Base-by-base conservation (phyloP, 345 rosid genomes). In the Moricandia moricandioides region DNA sequence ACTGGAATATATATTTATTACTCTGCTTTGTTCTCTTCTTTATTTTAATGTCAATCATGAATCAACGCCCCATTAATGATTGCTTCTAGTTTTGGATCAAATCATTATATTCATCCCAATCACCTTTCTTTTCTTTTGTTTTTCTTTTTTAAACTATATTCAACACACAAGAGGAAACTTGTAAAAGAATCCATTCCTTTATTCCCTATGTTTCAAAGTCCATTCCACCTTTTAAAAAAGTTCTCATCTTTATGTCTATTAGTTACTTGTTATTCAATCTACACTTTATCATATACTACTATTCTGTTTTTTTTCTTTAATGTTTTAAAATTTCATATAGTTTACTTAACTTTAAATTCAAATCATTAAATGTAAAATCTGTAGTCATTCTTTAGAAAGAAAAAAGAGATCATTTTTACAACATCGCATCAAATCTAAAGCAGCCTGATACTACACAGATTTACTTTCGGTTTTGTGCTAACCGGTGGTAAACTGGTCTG, bases 401-500 rank as follows among this genome's bases (percentile, higher is more conserved):
- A 10, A 45, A 45, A n/a, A 45, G 1, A 45, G 52, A 45, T 2
- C 56, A 51, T 51, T 54, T 54, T 54, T 18, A 57, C 62, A 57
- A 55, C 8, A 55, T 62, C 7, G 12, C 7, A 62, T 54, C 70
- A 64, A 12, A 55, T 57, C 55, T 16, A 54, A 55, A 17, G 21
- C 33, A 70, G 17, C 10, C 54, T n/a, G 18, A n/a, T 62, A 12
- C 27, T 35, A 73, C 51, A 18, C 16, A 4, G 7, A 1, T 59
- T 65, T 35, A 60, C 0, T 59, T 55, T 10, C 92, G 85, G 31
- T 80, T 85, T 51, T 40, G 9, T 72, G 85, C 89, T 18, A 90
- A 92, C 69, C 79, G 89, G 26, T 92, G 84, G 54, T 95, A 95
- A 62, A 96, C 97, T 18, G 82, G 82, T 74, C 87, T 89, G 8